Evolutionary conservation across 345 rosid genomes (phyloP).

Genomic region (Pseudoturritis turrita): DNA sequence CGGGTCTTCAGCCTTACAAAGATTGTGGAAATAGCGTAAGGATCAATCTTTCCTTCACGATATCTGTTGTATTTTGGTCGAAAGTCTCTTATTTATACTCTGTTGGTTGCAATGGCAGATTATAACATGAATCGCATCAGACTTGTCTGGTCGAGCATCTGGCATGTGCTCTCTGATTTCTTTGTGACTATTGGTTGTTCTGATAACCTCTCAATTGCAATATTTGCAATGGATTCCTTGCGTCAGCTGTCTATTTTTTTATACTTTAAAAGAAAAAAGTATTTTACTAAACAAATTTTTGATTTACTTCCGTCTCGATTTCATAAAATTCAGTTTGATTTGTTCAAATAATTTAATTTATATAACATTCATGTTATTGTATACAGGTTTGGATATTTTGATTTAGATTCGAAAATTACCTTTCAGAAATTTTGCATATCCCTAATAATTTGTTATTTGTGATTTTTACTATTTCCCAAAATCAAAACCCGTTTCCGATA

Average conservation of each 20-base stretch:
- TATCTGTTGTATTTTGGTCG: slow-evolving; percentile 1
- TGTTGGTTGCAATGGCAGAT: slow-evolving; percentile 45
- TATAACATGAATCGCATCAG: slow-evolving; percentile 93
- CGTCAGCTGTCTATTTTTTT: slow-evolving; percentile 90
- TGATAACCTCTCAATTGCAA: slow-evolving; percentile 87
- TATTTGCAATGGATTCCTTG: slow-evolving; percentile 91
- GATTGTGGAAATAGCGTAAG: slow-evolving; percentile 98
- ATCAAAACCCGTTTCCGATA: too few species aligned
- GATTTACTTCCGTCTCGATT: too few species aligned
- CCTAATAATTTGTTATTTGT: too few species aligned
- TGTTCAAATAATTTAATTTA: too few species aligned
- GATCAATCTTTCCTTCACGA: slow-evolving; percentile 5
- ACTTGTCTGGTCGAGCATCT: slow-evolving; percentile 95
- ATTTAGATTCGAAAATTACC: too few species aligned
- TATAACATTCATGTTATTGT: too few species aligned
- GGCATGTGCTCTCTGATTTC: slow-evolving; percentile 96
- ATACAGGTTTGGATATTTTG: too few species aligned
- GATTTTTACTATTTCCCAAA: too few species aligned
- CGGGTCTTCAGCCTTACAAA: slow-evolving; percentile 91
- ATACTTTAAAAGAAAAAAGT: too few species aligned
- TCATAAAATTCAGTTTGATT: too few species aligned
- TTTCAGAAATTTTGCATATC: too few species aligned
- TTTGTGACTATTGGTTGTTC: slow-evolving; percentile 89
- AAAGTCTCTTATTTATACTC: neutral
- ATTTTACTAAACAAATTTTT: too few species aligned